Evolutionary conservation across 225 moss, liverwort and hornwort genomes (phyloP).

Genomic region (Bryum argenteum): DNA sequence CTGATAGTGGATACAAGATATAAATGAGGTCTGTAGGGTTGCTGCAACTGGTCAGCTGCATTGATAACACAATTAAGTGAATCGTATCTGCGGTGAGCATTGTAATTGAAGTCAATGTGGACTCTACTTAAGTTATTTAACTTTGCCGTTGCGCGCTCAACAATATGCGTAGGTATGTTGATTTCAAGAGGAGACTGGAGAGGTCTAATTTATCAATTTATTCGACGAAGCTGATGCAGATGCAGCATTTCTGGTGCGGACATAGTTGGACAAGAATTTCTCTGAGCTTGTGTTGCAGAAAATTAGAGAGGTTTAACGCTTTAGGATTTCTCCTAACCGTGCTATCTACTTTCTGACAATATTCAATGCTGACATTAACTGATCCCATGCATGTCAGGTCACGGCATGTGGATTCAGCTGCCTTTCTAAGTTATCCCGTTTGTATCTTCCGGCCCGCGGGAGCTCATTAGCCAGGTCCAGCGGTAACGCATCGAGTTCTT

Average conservation of each 20-base stretch:
- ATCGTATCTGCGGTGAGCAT: too few species aligned
- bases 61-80: not conserved
- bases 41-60: not conserved
- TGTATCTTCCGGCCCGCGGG: not conserved
- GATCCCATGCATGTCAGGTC: slow-evolving; percentile 16
- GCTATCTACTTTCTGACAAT: slow-evolving; percentile 15
- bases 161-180: not conserved
- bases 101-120: too few species aligned
- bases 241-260: not conserved
- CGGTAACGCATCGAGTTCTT: not conserved
- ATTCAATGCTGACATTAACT: not conserved
- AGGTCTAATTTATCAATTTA: too few species aligned
- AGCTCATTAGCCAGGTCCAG: not conserved
- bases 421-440: not conserved
- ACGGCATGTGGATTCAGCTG: slow-evolving; percentile 20
- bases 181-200: not conserved
- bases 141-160: not conserved
- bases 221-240: not conserved
- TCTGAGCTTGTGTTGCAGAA: slow-evolving; percentile 1
- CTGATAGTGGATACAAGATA: not conserved
- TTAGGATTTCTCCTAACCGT: not conserved
- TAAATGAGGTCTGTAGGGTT: slow-evolving; percentile 7
- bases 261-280: not conserved
- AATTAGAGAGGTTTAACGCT: not conserved
- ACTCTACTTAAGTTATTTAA: not conserved